A percentile compares a stretch with the other conserved stretches of the same genome.
Conservation (phyloP, 805 yeast genomes). For the Debaryomyces prosopidis region DNA sequence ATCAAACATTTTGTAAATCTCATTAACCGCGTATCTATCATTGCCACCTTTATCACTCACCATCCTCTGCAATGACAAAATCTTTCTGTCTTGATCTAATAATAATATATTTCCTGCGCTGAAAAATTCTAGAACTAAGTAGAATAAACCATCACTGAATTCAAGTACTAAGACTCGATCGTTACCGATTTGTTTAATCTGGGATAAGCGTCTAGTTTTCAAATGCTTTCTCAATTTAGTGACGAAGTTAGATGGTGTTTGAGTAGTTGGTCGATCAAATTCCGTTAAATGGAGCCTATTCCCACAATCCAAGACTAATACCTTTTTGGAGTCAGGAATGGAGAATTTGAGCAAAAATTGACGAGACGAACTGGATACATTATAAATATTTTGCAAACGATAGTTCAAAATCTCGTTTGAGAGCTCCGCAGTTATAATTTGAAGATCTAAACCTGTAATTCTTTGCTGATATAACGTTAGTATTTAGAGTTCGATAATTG, state of each 20-base stretch:
- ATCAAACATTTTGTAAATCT: constrained; percentile 63
- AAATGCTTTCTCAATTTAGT: constrained; percentile 84
- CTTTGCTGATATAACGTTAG: constrained; percentile 57
- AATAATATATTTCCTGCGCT: constrained; percentile 91
- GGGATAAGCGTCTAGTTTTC: constrained; percentile 74
- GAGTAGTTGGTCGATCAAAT: constrained; percentile 78
- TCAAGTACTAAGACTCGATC: constrained; percentile 84
- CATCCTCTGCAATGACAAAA: constrained; percentile 72
- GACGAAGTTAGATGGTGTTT: constrained; percentile 82
- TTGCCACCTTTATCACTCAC: constrained; percentile 73
- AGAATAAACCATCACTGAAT: constrained; percentile 78
- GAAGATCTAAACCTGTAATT: constrained; percentile 80
- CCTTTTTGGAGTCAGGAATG: constrained; percentile 77
- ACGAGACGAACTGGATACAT: constrained; percentile 66
- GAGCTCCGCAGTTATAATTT: constrained; percentile 68
- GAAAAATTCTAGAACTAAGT: constrained; percentile 85
- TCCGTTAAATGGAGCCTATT: constrained; percentile 76
- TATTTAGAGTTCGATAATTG: not conserved
- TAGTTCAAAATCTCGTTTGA: constrained; percentile 56
- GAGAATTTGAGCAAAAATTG: constrained; percentile 80
- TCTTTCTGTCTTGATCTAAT: constrained; percentile 66
- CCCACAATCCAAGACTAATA: constrained; percentile 82
- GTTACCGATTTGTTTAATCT: constrained; percentile 69
- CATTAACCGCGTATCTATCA: constrained; percentile 72
- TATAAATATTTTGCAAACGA: constrained; percentile 83